These are phyloP conservation scores for Fusarium sp. DNA, from an alignment of 2,329 filamentous ascomycete species.

Conservation along the genomic window DNA sequence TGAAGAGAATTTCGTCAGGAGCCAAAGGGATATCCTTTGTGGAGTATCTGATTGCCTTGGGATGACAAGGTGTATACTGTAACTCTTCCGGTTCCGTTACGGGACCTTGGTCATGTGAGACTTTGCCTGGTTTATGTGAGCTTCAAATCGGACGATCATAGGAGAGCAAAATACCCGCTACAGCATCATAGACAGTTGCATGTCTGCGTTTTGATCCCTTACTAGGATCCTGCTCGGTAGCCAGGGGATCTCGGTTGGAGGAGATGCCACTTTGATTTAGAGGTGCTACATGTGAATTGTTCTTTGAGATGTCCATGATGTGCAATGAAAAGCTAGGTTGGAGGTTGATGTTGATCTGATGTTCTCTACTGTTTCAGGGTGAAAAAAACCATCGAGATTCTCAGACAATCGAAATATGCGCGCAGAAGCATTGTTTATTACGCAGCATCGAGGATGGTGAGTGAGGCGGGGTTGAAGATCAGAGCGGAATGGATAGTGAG, in stretches of 20 bases:
- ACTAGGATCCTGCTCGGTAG: constrained; percentile 7
- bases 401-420: constrained; percentile 1
- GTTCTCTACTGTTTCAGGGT: constrained; percentile 2
- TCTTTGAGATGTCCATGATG: constrained; percentile 23
- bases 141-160: constrained; percentile 10
- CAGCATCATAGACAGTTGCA: constrained; percentile 76
- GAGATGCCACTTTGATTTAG: constrained; percentile 18
- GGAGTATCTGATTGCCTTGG: constrained; percentile 38
- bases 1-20: constrained; percentile 78
- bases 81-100: constrained; percentile 35
- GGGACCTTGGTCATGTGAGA: constrained; percentile 39
- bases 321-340: not conserved
- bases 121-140: constrained; percentile 46
- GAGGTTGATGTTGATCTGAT: not conserved
- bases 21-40: constrained; percentile 54
- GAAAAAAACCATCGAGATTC: constrained; percentile 10
- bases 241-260: constrained; percentile 2
- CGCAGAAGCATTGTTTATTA: constrained; percentile 23
- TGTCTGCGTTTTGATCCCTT: constrained; percentile 43
- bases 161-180: constrained; percentile 64
- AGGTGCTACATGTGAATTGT: constrained; percentile 1
- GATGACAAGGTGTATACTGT: constrained; percentile 19
- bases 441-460: not conserved
- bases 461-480: not conserved
- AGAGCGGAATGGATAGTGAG: not conserved